A percentile compares a stretch with the other conserved stretches of the same genome.
phyloP scores from a whole-genome alignment of 2,329 filamentous ascomycete species.

The Aureobasidium sp. region DNA sequence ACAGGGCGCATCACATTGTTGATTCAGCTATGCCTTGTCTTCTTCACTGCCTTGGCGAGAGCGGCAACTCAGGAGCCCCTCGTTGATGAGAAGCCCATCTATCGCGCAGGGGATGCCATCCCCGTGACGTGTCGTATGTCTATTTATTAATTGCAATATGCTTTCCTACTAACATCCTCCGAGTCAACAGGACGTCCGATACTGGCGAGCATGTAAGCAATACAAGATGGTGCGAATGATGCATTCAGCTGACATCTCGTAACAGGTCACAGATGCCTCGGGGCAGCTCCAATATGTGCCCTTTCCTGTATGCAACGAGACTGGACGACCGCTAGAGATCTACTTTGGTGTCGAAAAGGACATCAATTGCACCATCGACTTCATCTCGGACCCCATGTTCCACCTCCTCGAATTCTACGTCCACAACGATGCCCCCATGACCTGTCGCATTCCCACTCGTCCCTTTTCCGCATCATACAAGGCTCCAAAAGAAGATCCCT shows the following conservation, averaged over 20 bases:
- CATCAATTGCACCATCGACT: constrained; percentile 73
- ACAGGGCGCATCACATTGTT: neutral
- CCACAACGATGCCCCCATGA: constrained; percentile 87
- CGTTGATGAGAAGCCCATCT: constrained; percentile 32
- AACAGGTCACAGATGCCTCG: constrained; percentile 61
- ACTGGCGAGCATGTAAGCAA: constrained; percentile 67
- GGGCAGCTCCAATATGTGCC: constrained; percentile 88
- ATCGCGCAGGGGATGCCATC: constrained; percentile 43
- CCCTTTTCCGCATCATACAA: constrained; percentile 45
- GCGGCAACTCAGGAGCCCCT: constrained; percentile 38
- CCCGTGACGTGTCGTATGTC: constrained; percentile 46
- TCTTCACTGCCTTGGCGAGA: constrained; percentile 30
- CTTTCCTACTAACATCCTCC: neutral
- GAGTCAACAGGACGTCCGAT: constrained; percentile 50
- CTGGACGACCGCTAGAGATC: constrained; percentile 71
- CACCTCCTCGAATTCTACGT: constrained; percentile 95
- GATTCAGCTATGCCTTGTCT: constrained; percentile 25
- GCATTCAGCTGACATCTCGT: neutral
- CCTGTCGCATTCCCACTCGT: constrained; percentile 79
- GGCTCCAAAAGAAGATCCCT: constrained; percentile 28
- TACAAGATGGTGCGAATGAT: neutral
- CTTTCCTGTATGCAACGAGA: constrained; percentile 87
- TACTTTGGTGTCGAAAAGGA: constrained; percentile 76
- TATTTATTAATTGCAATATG: neutral
- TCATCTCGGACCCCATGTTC: constrained; percentile 73